phyloP scores from a whole-genome alignment of 164 flowering plant genomes.

The Protea cynaroides region DNA sequence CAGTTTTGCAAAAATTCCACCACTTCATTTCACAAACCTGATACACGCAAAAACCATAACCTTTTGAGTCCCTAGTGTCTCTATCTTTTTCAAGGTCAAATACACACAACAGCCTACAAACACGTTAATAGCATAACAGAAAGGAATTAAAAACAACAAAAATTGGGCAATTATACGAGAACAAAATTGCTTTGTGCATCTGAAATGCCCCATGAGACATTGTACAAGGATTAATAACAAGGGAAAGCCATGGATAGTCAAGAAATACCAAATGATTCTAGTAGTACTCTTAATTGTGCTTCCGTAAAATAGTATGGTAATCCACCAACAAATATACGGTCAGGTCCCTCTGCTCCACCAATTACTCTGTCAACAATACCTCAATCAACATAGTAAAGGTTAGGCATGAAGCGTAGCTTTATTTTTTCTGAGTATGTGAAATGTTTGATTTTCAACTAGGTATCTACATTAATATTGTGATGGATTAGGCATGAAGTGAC shows the following conservation, averaged over 20 bases:
- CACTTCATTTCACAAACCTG: constrained; percentile 37
- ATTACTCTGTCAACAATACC: constrained; percentile 32
- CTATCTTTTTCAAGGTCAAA: constrained; percentile 85
- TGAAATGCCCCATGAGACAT: not conserved
- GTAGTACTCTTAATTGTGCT: constrained; percentile 62
- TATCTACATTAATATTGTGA: no score
- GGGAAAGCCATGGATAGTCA: not conserved
- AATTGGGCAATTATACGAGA: not conserved
- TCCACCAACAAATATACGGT: constrained; percentile 85
- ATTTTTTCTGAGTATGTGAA: no score
- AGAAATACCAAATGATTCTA: constrained; percentile 63
- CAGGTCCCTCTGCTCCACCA: constrained; percentile 77
- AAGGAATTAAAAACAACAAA: constrained; percentile 1
- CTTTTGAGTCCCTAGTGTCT: constrained; percentile 87
- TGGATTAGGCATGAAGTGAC: no score
- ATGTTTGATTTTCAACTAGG: no score
- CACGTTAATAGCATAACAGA: constrained; percentile 8
- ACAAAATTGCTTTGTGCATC: not conserved
- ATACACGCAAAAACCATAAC: constrained; percentile 84
- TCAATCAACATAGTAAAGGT: constrained; percentile 5
- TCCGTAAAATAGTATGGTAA: constrained; percentile 80
- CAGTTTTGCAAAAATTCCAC: not conserved
- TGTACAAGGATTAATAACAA: not conserved
- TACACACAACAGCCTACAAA: constrained; percentile 59
- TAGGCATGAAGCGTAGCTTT: no score